Evolutionary conservation across 2,329 filamentous ascomycete species (phyloP).

Genomic region (Chaetomiaceae sp.): DNA sequence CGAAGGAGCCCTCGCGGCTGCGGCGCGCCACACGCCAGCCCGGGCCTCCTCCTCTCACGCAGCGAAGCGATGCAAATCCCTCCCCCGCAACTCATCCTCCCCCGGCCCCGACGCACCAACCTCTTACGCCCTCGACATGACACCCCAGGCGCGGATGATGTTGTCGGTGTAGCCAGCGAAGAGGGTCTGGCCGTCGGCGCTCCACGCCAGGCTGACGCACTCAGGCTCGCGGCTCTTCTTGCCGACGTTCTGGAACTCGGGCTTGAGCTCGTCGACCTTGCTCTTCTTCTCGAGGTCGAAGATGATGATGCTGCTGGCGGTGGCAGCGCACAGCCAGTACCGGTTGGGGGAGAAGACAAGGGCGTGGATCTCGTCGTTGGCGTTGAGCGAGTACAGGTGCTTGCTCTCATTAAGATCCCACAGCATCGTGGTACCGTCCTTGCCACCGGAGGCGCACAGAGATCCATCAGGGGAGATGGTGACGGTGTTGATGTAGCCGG

Average conservation of each 20-base stretch:
- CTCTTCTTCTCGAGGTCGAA: constrained; percentile 99
- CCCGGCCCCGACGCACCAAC: constrained; percentile 15
- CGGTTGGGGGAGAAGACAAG: constrained; percentile 99
- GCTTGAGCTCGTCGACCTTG: constrained; percentile 99
- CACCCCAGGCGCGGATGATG: constrained; percentile 96
- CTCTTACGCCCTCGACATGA: constrained; percentile 83
- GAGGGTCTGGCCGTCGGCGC: constrained; percentile 95
- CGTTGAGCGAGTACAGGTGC: constrained; percentile 99
- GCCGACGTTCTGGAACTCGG: constrained; percentile 89
- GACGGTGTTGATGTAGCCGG: constrained; percentile 99
- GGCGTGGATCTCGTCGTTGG: constrained; percentile 99
- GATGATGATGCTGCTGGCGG: constrained; percentile 97
- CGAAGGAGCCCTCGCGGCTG: constrained; percentile 23
- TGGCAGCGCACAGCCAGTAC: constrained; percentile 99
- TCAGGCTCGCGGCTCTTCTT: constrained; percentile 99
- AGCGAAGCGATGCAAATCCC: constrained; percentile 22
- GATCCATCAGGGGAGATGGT: constrained; percentile 99
- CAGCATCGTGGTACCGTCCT: constrained; percentile 99
- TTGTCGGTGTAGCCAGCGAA: constrained; percentile 99
- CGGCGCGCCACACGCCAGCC: constrained; percentile 14
- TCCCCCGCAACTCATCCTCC: constrained; percentile 10
- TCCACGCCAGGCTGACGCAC: constrained; percentile 96
- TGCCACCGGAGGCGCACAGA: constrained; percentile 96
- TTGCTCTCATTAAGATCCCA: constrained; percentile 99
- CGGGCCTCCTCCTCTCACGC: constrained; percentile 15